Base-by-base conservation (phyloP, 768 basidiomycete genomes). In the Paxillus ammoniavirescens region DNA sequence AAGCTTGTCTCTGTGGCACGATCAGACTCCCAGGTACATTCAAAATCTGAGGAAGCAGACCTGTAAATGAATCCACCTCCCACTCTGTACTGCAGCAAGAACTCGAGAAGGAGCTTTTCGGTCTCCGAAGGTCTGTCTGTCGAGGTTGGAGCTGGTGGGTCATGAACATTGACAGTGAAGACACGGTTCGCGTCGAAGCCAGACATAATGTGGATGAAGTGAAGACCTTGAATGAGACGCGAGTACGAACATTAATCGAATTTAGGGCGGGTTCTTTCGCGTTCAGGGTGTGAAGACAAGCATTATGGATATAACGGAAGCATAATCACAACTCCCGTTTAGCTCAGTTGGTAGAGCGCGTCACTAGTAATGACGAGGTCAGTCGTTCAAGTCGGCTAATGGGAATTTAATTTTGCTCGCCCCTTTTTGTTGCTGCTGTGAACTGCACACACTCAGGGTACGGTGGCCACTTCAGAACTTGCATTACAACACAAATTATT, bases 31-130 rank as follows among this genome's bases (percentile, higher is more conserved):
- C 42, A 49, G 7, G 37, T 36, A 37, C 2, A 14, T 35, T 23
- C 23, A 42, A 49, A 46, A 17, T 38, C 23, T n/a, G 4, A 14
- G 38, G 41, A 8, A 45, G 62, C 80, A 53, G 52, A 87, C 93
- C 95, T 81, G 72, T 98, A 98, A 49, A 91, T 83, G 75, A 94
- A 98, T 64, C 92, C 89, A 58, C 89, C 89, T 10, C 90, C 91
- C 44, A 95, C 82, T 57, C 95, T 84, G 73, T 91, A 98, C 49
- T 87, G 84, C 50, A 91, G 78, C 42, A 98, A 77, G 72, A 98
- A 98, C 33, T 97, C 90, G 48, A 86, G 79, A 21, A 96, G 77
- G 26, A 87, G 75, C 64, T 84, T 86, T 65, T 93, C 92, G 0
- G 84, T 84, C 64, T 92, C 88, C 4, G 93, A 87, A 5, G 89